These are phyloP conservation scores for Teunomyces funiuensis DNA, from an alignment of 805 yeast species.

Conservation along the genomic window DNA sequence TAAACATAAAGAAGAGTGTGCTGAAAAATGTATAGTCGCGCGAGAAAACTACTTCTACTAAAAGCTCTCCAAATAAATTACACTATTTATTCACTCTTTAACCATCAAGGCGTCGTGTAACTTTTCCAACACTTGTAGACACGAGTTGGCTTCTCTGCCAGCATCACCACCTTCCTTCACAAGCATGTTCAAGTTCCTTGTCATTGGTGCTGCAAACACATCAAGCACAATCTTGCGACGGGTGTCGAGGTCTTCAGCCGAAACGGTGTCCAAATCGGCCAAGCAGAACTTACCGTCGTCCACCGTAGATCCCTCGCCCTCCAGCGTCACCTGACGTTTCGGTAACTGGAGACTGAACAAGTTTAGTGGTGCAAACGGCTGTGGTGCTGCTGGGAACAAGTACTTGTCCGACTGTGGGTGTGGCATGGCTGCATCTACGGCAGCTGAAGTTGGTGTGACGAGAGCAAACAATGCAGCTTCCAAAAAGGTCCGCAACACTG, in stretches of 20 bases:
- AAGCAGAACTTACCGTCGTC: constrained; percentile 27
- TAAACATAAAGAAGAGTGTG: not conserved
- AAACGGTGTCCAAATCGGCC: constrained; percentile 43
- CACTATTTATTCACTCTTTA: not conserved
- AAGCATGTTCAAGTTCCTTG: constrained; percentile 48
- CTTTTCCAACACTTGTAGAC: constrained; percentile 17
- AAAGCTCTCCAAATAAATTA: not conserved
- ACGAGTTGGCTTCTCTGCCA: constrained; percentile 49
- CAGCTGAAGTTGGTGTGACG: constrained; percentile 17
- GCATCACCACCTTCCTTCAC: constrained; percentile 73
- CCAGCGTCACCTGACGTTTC: constrained; percentile 8
- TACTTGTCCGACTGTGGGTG: constrained; percentile 55
- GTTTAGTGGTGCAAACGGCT: constrained; percentile 64
- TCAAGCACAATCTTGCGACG: constrained; percentile 55
- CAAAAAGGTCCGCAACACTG: constrained; percentile 44
- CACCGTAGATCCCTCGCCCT: constrained; percentile 6
- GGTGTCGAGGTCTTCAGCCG: constrained; percentile 62
- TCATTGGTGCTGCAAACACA: constrained; percentile 49
- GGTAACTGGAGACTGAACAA: constrained; percentile 48
- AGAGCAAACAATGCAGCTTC: constrained; percentile 39
- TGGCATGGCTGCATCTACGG: constrained; percentile 26
- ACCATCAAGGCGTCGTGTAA: constrained; percentile 2
- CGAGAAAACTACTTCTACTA: too few species aligned
- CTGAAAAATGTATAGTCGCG: constrained; percentile 1
- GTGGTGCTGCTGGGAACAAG: constrained; percentile 53